Evolutionary conservation across 148 eudicot species (phyloP), one percentile per base, ranked within the genome.

Genomic region (Persicaria tinctoria): DNA sequence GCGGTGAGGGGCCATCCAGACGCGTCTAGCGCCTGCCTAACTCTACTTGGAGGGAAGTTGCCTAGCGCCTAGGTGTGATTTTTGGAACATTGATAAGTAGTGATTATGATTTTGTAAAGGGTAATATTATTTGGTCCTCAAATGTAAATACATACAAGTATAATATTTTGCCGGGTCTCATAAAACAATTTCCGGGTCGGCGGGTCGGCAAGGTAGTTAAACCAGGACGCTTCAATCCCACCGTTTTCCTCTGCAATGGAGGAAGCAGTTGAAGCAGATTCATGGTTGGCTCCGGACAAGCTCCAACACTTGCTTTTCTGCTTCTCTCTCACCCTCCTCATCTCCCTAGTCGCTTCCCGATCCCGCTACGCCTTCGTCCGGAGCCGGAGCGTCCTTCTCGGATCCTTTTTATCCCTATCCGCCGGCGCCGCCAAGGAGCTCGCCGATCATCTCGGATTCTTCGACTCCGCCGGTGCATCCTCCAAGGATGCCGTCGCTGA

Each of bases 341-440:
- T 81, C 85, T 85, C 87, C 17, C 75, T 84, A 71, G 76, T 91
- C 70, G 84, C 84, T 14, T 5, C 83, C 44, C 82, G 66, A 38
- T 55, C 84, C 12, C 87, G 75, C 5, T 78, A 76, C 79, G 51
- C 84, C 2, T 76, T 86, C 78, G 56, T 91, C 79, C 87, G 93
- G 55, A 83, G 83, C 56, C 83, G 84, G 60, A 84, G 84, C 77
- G 79, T 85, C 76, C 74, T 74, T 56, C 8, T 89, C 48, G 89
- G 89, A 45, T 84, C 88, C 77, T 16, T 76, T 2, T 49, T 85
- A 57, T 91, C 97, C 8, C 89, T 89, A 51, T 70, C 79, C 53
- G 90, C 85, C 80, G 97, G 93, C 70, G 90, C 90, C 81, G 91
- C 88, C 85, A 91, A 91, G 76, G 97, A 91, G 80, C 47, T 73